Base-by-base conservation (phyloP, 1,139 yeast species). In the Candida tetrigidarum region DNA sequence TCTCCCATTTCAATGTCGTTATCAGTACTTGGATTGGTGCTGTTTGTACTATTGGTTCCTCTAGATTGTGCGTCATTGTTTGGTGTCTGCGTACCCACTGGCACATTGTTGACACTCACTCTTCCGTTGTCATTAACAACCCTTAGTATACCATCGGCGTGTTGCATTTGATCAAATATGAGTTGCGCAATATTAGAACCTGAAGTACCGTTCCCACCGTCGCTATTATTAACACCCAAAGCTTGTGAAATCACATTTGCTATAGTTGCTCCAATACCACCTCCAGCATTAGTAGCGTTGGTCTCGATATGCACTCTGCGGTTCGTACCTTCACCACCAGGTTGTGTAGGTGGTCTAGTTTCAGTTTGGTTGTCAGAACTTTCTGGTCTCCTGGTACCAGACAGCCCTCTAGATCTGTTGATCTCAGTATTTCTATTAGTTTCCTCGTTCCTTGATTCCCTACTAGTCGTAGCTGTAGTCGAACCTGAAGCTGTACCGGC, bases 1-100 rank as follows among this genome's bases (percentile, higher is more conserved):
- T 49, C 49, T n/a, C 50, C 48, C 50, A 49, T 49, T 22, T 49
- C 50, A 10, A 42, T 44, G 37, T 48, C 51, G 25, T 27, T 28
- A 19, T 36, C 40, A 10, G 35, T 22, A 11, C 18, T 34, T 10
- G 29, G 20, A 26, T 29, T 37, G 28, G 27, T 41, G 9, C 28
- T 15, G 11, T 7, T 30, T 4, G 34, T 11, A 22, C n/a, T 38
- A 23, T 41, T 43, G 14, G 14, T 27, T 30, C 23, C 25, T 32
- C 23, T 18, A 1, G 35, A 6, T 19, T 32, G 35, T 9, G 35
- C 5, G n/a, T 5, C 12, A 12, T 23, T 29, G 8, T 25, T 19
- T 14, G 34, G 6, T 10, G 34, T 5, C 9, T 40, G 37, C 25
- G 42, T 23, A 10, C 23, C 14, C 12, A 7, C 5, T 18, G 26